Evolutionary conservation across 208 protist genomes (phyloP).

Genomic region (Trypanosoma theileri): DNA sequence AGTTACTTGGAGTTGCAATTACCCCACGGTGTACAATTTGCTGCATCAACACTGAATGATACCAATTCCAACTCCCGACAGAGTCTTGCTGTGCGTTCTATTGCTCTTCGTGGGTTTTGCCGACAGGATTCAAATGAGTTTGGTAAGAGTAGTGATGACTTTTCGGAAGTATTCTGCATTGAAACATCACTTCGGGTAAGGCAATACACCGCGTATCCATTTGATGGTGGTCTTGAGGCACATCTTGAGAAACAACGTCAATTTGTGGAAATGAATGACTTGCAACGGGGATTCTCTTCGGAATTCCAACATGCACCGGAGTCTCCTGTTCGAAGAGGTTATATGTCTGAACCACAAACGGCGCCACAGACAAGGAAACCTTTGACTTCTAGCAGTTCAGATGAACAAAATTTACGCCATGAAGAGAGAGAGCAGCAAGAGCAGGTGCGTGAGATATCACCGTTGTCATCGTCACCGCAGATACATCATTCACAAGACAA

Average conservation of each 20-base stretch:
- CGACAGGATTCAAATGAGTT: slow-evolving; percentile 26
- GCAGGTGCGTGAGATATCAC: too few relatives aligned
- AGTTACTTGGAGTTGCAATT: slow-evolving; percentile 60
- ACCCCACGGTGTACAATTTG: slow-evolving; percentile 58
- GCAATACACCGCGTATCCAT: slow-evolving; percentile 76
- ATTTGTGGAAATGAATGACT: slow-evolving; percentile 78
- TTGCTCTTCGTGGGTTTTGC: slow-evolving; percentile 49
- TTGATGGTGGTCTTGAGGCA: slow-evolving; percentile 64
- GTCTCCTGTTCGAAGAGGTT: slow-evolving; percentile 31
- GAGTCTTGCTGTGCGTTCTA: slow-evolving; percentile 40
- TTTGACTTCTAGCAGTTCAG: neutral
- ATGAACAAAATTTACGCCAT: too few relatives aligned
- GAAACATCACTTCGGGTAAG: slow-evolving; percentile 67
- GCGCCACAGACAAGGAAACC: neutral
- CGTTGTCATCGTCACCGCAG: neutral
- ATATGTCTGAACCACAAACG: neutral
- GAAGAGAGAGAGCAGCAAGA: too few relatives aligned
- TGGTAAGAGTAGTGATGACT: slow-evolving; percentile 20
- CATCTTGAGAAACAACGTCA: slow-evolving; percentile 65
- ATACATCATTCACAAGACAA: too few relatives aligned
- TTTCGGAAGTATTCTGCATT: slow-evolving; percentile 69
- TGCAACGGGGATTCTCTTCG: too few relatives aligned
- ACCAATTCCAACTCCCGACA: slow-evolving; percentile 79
- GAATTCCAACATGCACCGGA: too few relatives aligned
- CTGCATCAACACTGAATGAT: slow-evolving; percentile 77